Percentiles rank a stretch among this genome's conserved stretches.
Conservation (phyloP, 306 rosid genomes). For the Dryas alaskensis region DNA sequence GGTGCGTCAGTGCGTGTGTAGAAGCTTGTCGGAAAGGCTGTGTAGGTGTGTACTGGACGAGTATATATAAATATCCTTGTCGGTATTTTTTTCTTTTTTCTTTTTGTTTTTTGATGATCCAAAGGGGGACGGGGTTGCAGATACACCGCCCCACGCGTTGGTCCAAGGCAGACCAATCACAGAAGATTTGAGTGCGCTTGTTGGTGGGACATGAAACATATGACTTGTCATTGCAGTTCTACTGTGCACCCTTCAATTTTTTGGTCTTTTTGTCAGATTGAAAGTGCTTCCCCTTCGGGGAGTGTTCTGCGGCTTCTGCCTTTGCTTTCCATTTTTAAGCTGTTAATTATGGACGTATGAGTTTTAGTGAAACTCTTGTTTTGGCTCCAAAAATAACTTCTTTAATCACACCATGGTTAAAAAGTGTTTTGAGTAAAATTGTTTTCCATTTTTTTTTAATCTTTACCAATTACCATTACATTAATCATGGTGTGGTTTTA, state of each 20-base stretch:
- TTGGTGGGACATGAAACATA: slow-evolving; percentile 39
- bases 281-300: background rate
- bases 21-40: slow-evolving; percentile 32
- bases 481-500: too few species aligned
- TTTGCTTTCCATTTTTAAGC: background rate
- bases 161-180: slow-evolving; percentile 48
- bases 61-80: background rate
- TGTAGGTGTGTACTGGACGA: background rate
- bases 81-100: background rate
- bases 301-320: background rate
- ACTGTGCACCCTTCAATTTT: background rate
- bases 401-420: too few species aligned
- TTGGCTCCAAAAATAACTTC: too few species aligned
- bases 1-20: slow-evolving; percentile 13
- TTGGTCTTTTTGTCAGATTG: background rate
- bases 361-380: too few species aligned
- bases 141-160: slow-evolving; percentile 56
- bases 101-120: background rate
- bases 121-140: slow-evolving; percentile 27
- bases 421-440: too few species aligned
- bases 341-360: too few species aligned
- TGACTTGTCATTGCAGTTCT: slow-evolving; percentile 21
- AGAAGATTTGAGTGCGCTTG: slow-evolving; percentile 41
- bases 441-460: too few species aligned
- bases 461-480: too few species aligned